A percentile compares a stretch with the other conserved stretches of the same genome.
Conservation (phyloP, 2,329 filamentous ascomycete species). For the Pseudocercospora ulei region DNA sequence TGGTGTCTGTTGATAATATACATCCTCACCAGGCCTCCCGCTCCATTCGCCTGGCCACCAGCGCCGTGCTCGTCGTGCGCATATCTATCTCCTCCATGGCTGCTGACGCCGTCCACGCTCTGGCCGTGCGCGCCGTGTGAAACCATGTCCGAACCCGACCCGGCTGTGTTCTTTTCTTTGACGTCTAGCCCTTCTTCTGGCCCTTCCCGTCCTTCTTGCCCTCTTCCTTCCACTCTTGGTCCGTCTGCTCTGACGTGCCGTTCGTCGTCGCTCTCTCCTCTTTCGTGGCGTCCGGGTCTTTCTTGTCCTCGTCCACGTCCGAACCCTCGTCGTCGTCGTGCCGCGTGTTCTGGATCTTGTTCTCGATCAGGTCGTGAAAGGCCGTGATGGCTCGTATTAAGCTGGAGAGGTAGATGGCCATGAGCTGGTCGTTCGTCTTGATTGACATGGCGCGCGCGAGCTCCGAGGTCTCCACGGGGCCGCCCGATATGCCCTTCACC, state of each 20-base stretch:
- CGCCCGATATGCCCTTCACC: slow-evolving; percentile 38
- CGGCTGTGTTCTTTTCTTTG: slow-evolving; percentile 6
- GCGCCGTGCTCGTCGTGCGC: slow-evolving; percentile 13
- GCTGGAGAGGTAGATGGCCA: slow-evolving; percentile 95
- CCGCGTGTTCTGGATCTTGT: slow-evolving; percentile 98
- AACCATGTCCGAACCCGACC: neutral
- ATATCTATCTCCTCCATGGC: slow-evolving; percentile 10
- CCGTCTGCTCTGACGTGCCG: slow-evolving; percentile 43
- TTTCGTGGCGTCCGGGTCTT: slow-evolving; percentile 46
- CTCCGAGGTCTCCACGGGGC: slow-evolving; percentile 60
- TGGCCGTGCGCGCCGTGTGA: slow-evolving; percentile 25
- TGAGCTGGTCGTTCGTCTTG: slow-evolving; percentile 98
- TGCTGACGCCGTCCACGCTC: slow-evolving; percentile 24
- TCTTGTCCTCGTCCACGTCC: slow-evolving; percentile 57
- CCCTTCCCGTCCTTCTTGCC: slow-evolving; percentile 48
- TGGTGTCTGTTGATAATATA: slow-evolving; percentile 21
- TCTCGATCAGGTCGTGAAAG: slow-evolving; percentile 98
- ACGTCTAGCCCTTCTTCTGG: slow-evolving; percentile 47
- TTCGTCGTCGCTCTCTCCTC: slow-evolving; percentile 57
- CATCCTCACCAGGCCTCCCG: slow-evolving; percentile 19
- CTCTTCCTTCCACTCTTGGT: slow-evolving; percentile 43
- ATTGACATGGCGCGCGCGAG: slow-evolving; percentile 93
- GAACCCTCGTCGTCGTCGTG: slow-evolving; percentile 90
- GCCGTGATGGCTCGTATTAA: slow-evolving; percentile 95
- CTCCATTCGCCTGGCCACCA: slow-evolving; percentile 13